Evolutionary conservation across 768 basidiomycete genomes (phyloP).

Genomic region (Termitomyces sp.): DNA sequence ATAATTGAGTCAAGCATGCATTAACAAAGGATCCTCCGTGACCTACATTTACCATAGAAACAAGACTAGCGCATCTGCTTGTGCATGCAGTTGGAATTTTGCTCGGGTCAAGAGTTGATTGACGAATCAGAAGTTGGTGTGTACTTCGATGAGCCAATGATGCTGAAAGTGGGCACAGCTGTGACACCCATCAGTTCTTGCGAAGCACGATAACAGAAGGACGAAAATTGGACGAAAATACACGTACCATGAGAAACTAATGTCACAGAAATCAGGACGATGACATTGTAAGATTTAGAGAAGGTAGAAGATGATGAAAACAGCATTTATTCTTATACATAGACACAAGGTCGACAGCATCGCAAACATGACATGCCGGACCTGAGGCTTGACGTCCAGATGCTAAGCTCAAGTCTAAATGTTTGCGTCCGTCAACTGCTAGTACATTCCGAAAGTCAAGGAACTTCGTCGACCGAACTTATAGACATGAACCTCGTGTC

Average conservation of each 20-base stretch:
- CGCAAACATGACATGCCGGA: background rate
- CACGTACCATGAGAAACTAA: background rate
- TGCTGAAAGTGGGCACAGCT: background rate
- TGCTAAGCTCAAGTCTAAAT: background rate
- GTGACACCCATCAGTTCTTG: background rate
- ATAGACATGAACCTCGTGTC: background rate
- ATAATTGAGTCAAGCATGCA: background rate
- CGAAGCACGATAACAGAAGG: background rate
- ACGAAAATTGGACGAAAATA: background rate
- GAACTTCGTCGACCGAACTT: background rate
- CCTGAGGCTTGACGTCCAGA: no score
- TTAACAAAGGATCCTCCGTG: background rate
- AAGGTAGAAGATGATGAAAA: background rate
- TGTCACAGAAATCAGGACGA: background rate
- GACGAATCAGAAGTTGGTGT: constrained; percentile 9
- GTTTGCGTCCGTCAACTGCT: background rate
- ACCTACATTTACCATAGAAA: constrained; percentile 3
- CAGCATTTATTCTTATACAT: background rate
- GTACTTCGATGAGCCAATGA: background rate
- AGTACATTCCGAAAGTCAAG: background rate
- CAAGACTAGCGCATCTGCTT: background rate
- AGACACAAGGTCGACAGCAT: background rate
- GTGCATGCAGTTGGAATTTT: constrained; percentile 5
- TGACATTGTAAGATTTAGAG: background rate
- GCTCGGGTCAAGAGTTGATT: constrained; percentile 7